Percentiles rank a stretch among this genome's conserved stretches.
Evolutionary conservation across 306 rosid genomes (phyloP).

Genomic region (Cotoneaster glaucophyllus): DNA sequence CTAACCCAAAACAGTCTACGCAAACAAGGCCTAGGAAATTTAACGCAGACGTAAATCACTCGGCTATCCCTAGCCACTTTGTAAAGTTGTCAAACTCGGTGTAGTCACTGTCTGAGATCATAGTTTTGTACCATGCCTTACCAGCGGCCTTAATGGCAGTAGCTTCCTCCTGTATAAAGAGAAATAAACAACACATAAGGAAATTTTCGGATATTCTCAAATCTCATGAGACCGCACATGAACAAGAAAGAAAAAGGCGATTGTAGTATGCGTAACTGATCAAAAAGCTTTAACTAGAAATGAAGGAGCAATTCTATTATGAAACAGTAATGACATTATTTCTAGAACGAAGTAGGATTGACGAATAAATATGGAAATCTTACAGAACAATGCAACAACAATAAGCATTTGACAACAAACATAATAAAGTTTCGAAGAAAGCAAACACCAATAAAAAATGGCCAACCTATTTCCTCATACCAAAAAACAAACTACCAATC

Average conservation of each 20-base stretch:
- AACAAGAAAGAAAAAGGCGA: too few species aligned
- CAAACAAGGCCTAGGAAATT: neutral
- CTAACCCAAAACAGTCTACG: neutral
- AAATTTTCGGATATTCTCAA: neutral
- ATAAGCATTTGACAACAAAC: neutral
- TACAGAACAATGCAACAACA: neutral
- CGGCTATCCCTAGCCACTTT: slow-evolving; percentile 27
- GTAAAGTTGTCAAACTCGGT: slow-evolving; percentile 36
- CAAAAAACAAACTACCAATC: neutral
- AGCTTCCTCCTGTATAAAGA: slow-evolving; percentile 24
- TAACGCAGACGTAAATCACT: neutral
- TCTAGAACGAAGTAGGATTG: neutral
- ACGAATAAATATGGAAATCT: neutral
- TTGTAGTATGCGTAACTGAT: too few species aligned
- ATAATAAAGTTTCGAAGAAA: neutral
- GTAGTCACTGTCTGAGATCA: slow-evolving; percentile 40
- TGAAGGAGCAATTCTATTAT: neutral
- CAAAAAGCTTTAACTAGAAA: too few species aligned
- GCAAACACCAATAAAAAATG: neutral
- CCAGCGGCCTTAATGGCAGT: slow-evolving; percentile 28
- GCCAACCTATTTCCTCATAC: neutral
- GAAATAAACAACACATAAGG: neutral
- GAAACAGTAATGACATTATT: too few species aligned
- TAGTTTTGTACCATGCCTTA: slow-evolving; percentile 32
- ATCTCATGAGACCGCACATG: too few species aligned